phyloP scores from a whole-genome alignment of 306 rosid genomes.

The Geum urbanum region DNA sequence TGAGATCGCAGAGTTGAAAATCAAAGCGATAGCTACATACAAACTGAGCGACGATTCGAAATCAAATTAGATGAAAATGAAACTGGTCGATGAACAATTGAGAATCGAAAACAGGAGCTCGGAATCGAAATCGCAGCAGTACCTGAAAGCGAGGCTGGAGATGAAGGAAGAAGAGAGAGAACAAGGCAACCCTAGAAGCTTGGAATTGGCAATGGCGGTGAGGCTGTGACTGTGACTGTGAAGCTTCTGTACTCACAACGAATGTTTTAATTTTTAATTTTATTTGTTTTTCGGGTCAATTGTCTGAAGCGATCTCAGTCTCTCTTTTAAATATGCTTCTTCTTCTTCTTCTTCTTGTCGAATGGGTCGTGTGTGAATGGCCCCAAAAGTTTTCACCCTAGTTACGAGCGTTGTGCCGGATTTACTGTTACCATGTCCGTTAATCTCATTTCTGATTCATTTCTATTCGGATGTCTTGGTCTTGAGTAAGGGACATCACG shows the following conservation, averaged over 20 bases:
- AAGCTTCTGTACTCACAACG: not conserved
- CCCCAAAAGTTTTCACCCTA: not conserved
- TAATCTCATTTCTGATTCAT: no score
- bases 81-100: no score
- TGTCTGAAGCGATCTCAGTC: not conserved
- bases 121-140: not conserved
- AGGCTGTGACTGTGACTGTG: slow-evolving; percentile 12
- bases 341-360: not conserved
- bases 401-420: no score
- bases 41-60: no score
- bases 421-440: no score
- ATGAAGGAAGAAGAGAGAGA: not conserved
- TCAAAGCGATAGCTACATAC: not conserved
- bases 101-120: not conserved
- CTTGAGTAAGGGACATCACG: no score
- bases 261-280: not conserved
- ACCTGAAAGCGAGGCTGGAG: not conserved
- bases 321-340: not conserved
- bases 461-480: no score
- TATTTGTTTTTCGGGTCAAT: not conserved
- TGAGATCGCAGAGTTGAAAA: not conserved
- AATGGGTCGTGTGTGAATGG: not conserved
- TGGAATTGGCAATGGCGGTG: not conserved
- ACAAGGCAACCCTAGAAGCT: slow-evolving; percentile 13
- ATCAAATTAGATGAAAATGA: not conserved